Percentiles rank a stretch among this genome's conserved stretches.
Evolutionary conservation across 2,329 filamentous ascomycete species (phyloP).

Genomic region (Ophiostoma piceae): DNA sequence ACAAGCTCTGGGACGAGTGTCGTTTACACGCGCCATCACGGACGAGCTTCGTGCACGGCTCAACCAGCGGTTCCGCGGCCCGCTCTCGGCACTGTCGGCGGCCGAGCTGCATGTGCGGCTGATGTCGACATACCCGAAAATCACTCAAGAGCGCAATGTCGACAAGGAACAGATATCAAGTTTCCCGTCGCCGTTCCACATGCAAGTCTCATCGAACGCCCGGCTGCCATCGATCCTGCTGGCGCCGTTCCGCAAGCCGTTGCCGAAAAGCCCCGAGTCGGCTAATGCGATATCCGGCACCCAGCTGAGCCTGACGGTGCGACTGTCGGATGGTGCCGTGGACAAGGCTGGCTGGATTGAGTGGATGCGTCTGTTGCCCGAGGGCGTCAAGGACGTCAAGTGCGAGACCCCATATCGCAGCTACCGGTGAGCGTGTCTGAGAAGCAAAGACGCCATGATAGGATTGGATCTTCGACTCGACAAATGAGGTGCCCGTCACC

Average conservation of each 20-base stretch:
- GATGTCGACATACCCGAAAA: conserved; percentile 47
- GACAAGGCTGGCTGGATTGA: conserved; percentile 53
- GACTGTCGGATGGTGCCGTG: conserved; percentile 47
- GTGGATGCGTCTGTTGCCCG: conserved; percentile 55
- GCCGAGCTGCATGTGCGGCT: conserved; percentile 46
- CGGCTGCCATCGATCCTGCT: conserved; percentile 53
- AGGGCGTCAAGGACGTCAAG: conserved; percentile 51
- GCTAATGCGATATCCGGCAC: conserved; percentile 32
- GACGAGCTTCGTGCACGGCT: conserved; percentile 48
- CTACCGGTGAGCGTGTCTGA: neutral
- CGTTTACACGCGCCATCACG: conserved; percentile 48
- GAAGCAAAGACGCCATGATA: neutral
- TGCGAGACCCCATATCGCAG: conserved; percentile 37
- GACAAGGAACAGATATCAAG: conserved; percentile 45
- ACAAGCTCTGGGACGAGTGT: conserved; percentile 43
- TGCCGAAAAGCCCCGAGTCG: conserved; percentile 40
- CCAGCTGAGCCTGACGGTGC: conserved; percentile 47
- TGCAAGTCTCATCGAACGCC: conserved; percentile 51
- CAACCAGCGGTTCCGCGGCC: conserved; percentile 40
- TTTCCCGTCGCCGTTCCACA: conserved; percentile 51
- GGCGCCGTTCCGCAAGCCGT: conserved; percentile 43
- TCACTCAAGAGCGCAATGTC: conserved; percentile 46
- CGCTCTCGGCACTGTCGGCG: conserved; percentile 42
- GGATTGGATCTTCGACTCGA: neutral
- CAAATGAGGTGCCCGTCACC: neutral